These are phyloP conservation scores for Saccharomyces jurei DNA, from an alignment of 805 yeast genomes.

Conservation along the genomic window DNA sequence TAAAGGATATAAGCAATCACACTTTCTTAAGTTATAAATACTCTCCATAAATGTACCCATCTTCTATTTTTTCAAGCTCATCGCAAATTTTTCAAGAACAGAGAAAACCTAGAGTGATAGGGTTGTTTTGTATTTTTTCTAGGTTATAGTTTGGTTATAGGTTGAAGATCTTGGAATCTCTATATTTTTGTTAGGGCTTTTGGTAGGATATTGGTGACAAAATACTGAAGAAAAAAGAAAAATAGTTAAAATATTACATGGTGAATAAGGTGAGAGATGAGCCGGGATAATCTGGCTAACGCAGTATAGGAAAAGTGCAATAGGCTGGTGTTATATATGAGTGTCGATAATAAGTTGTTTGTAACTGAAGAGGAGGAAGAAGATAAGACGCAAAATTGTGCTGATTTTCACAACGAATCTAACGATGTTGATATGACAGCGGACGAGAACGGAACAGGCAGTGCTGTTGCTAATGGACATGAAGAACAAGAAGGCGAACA, in stretches of 20 bases:
- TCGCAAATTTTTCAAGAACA: neutral
- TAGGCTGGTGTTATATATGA: constrained; percentile 3
- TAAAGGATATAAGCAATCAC: neutral
- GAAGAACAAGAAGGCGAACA: constrained; percentile 2
- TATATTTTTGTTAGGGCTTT: neutral
- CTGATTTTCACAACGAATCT: constrained; percentile 1
- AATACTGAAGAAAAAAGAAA: neutral
- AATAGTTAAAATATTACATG: neutral
- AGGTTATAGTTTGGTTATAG: too few species aligned
- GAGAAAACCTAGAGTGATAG: neutral
- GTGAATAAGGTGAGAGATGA: neutral
- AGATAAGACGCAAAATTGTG: neutral
- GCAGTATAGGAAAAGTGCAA: neutral
- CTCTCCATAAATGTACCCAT: neutral
- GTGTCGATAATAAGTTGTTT: constrained; percentile 24
- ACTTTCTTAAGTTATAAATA: neutral
- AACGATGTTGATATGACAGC: constrained; percentile 9
- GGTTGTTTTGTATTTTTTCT: neutral
- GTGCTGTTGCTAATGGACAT: constrained; percentile 3
- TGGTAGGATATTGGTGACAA: neutral
- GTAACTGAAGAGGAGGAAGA: constrained; percentile 34
- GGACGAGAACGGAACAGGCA: neutral
- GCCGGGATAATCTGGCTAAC: neutral
- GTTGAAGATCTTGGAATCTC: too few species aligned
- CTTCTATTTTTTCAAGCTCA: neutral